phyloP scores from a whole-genome alignment of 2,329 filamentous ascomycete genomes.

The Scopulariopsis brevicaulis region DNA sequence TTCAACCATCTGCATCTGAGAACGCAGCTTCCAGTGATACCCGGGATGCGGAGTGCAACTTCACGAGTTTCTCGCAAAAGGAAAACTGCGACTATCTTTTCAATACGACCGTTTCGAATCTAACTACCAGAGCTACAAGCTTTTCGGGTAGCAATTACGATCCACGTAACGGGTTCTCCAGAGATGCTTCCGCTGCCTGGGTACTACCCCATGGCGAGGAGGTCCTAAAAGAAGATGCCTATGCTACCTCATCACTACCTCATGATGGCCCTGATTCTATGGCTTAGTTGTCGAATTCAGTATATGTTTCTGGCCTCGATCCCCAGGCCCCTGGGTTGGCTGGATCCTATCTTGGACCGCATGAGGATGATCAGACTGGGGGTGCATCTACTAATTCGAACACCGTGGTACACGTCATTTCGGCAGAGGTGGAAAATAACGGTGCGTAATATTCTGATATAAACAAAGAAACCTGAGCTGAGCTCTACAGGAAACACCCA shows the following conservation, averaged over 20 bases:
- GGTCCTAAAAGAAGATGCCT: background rate
- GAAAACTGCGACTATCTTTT: background rate
- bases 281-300: background rate
- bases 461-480: background rate
- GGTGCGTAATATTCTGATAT: background rate
- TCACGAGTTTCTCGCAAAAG: background rate
- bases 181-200: background rate
- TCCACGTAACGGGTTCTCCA: background rate
- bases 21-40: background rate
- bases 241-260: background rate
- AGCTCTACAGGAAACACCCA: background rate
- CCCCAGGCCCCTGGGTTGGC: background rate
- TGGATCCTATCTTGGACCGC: background rate
- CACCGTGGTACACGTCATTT: background rate
- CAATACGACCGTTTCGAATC: background rate
- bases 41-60: background rate
- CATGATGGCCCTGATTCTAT: background rate
- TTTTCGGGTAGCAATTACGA: background rate
- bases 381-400: background rate
- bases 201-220: background rate
- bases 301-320: background rate
- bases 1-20: background rate
- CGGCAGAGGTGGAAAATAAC: background rate
- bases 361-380: background rate
- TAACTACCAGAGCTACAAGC: background rate